Evolutionary conservation across 208 protist species (phyloP).

Genomic region (Jaenimonas drosophilae): DNA sequence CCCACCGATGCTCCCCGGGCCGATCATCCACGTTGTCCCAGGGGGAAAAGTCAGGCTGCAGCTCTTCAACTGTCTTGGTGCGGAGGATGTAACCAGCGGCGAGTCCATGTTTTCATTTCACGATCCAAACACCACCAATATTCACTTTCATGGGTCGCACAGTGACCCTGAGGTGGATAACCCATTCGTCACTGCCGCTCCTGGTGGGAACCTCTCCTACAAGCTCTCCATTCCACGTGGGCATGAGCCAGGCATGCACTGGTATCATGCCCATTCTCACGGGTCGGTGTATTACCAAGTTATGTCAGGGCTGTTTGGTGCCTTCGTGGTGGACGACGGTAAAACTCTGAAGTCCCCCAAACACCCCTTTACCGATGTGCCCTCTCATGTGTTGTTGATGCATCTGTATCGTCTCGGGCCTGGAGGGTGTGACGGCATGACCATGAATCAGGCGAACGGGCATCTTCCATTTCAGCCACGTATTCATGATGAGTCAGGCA

Average conservation of each 20-base stretch:
- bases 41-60: slow-evolving; percentile 57
- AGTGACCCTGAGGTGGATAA: slow-evolving; percentile 56
- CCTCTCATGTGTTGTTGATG: slow-evolving; percentile 41
- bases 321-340: slow-evolving; percentile 54
- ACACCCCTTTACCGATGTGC: slow-evolving; percentile 25
- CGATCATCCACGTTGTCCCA: slow-evolving; percentile 42
- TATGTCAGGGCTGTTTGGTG: slow-evolving; percentile 77
- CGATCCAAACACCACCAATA: slow-evolving; percentile 63
- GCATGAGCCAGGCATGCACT: slow-evolving; percentile 73
- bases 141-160: slow-evolving; percentile 82
- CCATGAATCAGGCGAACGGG: slow-evolving; percentile 26
- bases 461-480: slow-evolving; percentile 33
- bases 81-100: not conserved
- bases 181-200: slow-evolving; percentile 36
- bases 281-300: slow-evolving; percentile 59
- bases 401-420: slow-evolving; percentile 69
- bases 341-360: slow-evolving; percentile 22
- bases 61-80: slow-evolving; percentile 46
- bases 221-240: slow-evolving; percentile 50
- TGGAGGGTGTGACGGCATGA: slow-evolving; percentile 42
- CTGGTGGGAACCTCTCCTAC: slow-evolving; percentile 43
- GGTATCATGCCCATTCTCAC: slow-evolving; percentile 82
- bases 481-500: slow-evolving; percentile 27
- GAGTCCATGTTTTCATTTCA: slow-evolving; percentile 45
- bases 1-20: slow-evolving; percentile 44